Conservation (phyloP, 306 rosid genomes). For the Vachellia pachyceras region DNA sequence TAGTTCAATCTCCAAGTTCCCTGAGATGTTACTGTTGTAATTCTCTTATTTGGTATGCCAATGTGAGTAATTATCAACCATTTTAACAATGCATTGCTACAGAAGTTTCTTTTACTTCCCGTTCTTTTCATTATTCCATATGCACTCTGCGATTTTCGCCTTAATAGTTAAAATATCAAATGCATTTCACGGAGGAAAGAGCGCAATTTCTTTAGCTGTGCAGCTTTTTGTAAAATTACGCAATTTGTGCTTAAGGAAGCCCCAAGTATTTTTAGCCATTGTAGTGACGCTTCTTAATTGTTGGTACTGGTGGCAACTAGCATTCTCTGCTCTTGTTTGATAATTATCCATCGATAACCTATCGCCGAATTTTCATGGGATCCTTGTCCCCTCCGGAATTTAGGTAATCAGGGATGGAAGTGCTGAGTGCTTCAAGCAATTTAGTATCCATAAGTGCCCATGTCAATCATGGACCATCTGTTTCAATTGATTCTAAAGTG, state of each 20-base stretch:
- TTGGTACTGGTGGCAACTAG: not conserved
- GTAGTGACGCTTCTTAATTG: not conserved
- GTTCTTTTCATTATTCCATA: slow-evolving; percentile 1
- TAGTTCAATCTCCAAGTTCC: not conserved
- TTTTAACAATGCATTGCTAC: not conserved
- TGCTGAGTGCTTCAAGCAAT: slow-evolving; percentile 56
- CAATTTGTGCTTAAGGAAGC: not conserved
- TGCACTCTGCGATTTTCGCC: not conserved
- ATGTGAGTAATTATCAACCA: slow-evolving; percentile 7
- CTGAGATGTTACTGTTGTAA: not conserved
- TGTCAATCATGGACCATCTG: slow-evolving; percentile 27
- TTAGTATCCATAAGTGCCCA: slow-evolving; percentile 48
- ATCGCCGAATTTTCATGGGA: not conserved
- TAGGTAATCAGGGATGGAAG: slow-evolving; percentile 51
- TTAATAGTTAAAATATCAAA: not conserved
- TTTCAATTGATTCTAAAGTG: slow-evolving; percentile 45
- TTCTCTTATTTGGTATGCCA: not conserved
- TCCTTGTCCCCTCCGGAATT: slow-evolving; percentile 35
- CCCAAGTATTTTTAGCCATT: not conserved
- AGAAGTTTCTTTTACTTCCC: not conserved
- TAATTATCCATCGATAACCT: not conserved
- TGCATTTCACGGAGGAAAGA: not conserved
- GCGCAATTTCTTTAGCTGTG: not conserved
- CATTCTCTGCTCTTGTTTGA: not conserved
- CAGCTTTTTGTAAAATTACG: not conserved